These are phyloP conservation scores for Lepiota brunneoincarnata DNA, from an alignment of 768 basidiomycete genomes.

Conservation along the genomic window DNA sequence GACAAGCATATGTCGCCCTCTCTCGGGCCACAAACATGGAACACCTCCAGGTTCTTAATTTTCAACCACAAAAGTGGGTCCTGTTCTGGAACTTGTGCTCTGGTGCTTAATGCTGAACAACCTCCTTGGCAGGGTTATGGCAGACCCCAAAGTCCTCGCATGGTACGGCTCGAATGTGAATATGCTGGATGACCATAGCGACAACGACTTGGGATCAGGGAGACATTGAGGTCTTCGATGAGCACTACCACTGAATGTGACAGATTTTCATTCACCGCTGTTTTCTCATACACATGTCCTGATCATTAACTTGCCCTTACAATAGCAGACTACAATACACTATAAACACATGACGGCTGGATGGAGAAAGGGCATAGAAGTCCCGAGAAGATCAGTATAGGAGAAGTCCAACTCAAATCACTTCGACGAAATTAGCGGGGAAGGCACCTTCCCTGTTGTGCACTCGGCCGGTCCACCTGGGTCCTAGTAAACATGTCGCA, in stretches of 20 bases:
- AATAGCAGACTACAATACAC: background rate
- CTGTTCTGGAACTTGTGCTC: background rate
- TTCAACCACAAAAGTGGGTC: slow-evolving; percentile 54
- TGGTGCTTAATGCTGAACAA: slow-evolving; percentile 3
- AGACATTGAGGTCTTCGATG: slow-evolving; percentile 9
- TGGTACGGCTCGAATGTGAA: slow-evolving; percentile 41
- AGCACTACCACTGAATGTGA: slow-evolving; percentile 1
- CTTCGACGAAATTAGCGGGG: slow-evolving; percentile 83
- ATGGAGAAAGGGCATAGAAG: background rate
- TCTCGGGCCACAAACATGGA: slow-evolving; percentile 72
- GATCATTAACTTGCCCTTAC: slow-evolving; percentile 1
- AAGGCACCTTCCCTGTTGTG: slow-evolving; percentile 64
- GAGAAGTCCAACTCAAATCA: slow-evolving; percentile 30
- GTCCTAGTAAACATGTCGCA: background rate
- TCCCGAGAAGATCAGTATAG: background rate
- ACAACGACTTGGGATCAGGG: slow-evolving; percentile 24
- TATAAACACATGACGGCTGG: background rate
- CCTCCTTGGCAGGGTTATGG: slow-evolving; percentile 46
- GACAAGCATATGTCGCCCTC: slow-evolving; percentile 75
- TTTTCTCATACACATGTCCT: background rate
- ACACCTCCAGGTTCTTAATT: slow-evolving; percentile 62
- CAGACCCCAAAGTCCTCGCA: slow-evolving; percentile 58
- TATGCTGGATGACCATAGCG: slow-evolving; percentile 9
- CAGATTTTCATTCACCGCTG: background rate
- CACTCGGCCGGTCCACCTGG: slow-evolving; percentile 78